Conservation (phyloP, 495 filamentous ascomycete genomes). For the Hyaloscypha hepaticicola region DNA sequence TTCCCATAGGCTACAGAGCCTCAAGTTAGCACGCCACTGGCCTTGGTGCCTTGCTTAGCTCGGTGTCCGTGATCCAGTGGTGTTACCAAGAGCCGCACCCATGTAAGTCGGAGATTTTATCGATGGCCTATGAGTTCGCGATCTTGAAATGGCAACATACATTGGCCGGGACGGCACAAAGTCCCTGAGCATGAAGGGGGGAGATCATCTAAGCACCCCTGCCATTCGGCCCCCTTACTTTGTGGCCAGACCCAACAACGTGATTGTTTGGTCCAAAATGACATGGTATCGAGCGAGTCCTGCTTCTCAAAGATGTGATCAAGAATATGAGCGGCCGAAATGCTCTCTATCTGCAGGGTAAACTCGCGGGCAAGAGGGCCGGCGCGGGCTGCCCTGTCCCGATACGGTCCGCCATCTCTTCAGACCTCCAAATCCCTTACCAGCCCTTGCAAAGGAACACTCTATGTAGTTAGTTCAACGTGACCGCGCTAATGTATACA, state of each 20-base stretch:
- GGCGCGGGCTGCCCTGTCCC: too few species aligned
- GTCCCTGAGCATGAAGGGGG: neutral
- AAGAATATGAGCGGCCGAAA: too few species aligned
- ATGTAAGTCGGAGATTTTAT: neutral
- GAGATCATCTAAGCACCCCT: constrained; percentile 1
- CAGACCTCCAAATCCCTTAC: neutral
- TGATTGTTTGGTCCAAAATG: constrained; percentile 2
- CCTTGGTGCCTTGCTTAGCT: neutral
- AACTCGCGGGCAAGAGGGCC: too few species aligned
- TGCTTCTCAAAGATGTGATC: constrained; percentile 8
- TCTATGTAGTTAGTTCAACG: constrained; percentile 8
- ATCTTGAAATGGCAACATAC: neutral
- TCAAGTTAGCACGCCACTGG: constrained; percentile 4
- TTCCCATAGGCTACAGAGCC: constrained; percentile 7
- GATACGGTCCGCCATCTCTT: neutral
- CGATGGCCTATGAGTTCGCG: constrained; percentile 13
- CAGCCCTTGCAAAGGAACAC: neutral
- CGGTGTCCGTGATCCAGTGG: constrained; percentile 5
- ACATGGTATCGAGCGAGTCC: constrained; percentile 10
- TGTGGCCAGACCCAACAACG: neutral
- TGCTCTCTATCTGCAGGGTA: too few species aligned
- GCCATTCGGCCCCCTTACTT: neutral
- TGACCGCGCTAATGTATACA: constrained; percentile 14
- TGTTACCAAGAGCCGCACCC: neutral
- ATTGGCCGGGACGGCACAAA: neutral